Base-by-base conservation (phyloP, 768 basidiomycete genomes). In the Tubosaeta sp. region DNA sequence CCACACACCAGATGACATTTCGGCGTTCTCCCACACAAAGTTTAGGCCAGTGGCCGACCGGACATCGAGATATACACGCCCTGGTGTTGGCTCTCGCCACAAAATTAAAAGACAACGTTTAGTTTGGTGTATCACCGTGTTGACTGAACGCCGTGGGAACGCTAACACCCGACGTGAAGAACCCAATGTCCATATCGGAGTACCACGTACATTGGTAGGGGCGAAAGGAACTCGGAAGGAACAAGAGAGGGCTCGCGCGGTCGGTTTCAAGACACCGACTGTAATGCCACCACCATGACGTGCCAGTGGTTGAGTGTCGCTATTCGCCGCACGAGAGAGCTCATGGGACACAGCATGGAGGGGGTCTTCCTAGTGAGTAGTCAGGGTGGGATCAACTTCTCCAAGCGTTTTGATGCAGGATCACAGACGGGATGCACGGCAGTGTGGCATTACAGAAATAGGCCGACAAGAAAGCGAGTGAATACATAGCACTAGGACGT, bases 401-500 rank as follows among this genome's bases (percentile, higher is more conserved):
- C 29, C 19, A 29, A 51, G 19, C 19, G 22, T 42, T n/a, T 42
- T 45, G 43, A 30, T 39, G 42, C 38, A 42, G 38, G 21, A 44
- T 50, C 35, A 62, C 27, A 41, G 42, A 48, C 40, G 32, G n/a
- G 35, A 36, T 4, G 9, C 27, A 27, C 6, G 11, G 38, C n/a
- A 43, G 43, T 27, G 46, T 29, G 44, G 32, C 31, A 53, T 27
- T 41, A 53, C 38, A 40, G 47, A 34, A 51, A 61, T 42, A 52
- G 16, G 51, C 12, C 42, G 25, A 18, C 22, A 38, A 43, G 40
- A 43, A 35, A 35, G 35, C 25, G 19, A 46, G 49, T 18, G 8
- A 49, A 59, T 62, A 59, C 53, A 53, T 62, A 53, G 11, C 29
- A 38, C 29, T 59, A 52, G 18, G 35, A 40, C 22, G 11, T 30